A percentile compares a stretch with the other conserved stretches of the same genome.
Conservation (phyloP, 495 filamentous ascomycete species). For the Trypethelium eluteriae region DNA sequence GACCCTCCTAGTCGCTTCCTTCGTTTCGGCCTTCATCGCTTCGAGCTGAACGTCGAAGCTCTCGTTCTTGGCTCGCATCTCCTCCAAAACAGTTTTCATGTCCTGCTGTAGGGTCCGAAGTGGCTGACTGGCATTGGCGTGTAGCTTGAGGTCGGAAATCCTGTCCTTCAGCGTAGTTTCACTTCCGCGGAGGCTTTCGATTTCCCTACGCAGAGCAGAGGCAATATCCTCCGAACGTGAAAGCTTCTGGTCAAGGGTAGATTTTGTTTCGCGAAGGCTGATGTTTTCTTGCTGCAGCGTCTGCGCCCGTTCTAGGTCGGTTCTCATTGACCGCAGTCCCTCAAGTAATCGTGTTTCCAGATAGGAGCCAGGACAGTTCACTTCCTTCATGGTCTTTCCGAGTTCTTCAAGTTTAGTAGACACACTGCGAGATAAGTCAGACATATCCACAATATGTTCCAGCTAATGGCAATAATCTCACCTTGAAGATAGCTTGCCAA, state of each 20-base stretch:
- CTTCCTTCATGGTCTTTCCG: background rate
- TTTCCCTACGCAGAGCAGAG: background rate
- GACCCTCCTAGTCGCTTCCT: conserved; percentile 4
- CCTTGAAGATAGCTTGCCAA: conserved; percentile 16
- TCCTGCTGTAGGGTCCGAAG: conserved; percentile 1
- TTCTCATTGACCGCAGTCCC: conserved; percentile 11
- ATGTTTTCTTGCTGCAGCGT: conserved; percentile 16
- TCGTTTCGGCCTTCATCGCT: conserved; percentile 12
- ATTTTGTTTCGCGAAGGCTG: conserved; percentile 13
- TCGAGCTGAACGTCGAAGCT: background rate
- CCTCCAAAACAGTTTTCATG: conserved; percentile 6
- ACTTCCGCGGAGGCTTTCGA: background rate
- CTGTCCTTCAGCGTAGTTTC: conserved; percentile 11
- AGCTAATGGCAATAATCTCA: background rate
- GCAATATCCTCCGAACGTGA: background rate
- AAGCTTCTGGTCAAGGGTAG: conserved; percentile 16
- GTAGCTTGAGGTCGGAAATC: background rate
- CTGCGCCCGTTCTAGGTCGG: conserved; percentile 10
- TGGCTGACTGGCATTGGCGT: background rate
- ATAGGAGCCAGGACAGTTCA: background rate
- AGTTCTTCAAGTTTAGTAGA: background rate
- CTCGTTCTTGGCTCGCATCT: background rate
- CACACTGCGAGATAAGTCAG: background rate
- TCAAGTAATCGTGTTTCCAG: conserved; percentile 12
- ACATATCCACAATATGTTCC: background rate